phyloP scores from a whole-genome alignment of 2,329 filamentous ascomycete species.

The Ilyonectria mors-panacis region DNA sequence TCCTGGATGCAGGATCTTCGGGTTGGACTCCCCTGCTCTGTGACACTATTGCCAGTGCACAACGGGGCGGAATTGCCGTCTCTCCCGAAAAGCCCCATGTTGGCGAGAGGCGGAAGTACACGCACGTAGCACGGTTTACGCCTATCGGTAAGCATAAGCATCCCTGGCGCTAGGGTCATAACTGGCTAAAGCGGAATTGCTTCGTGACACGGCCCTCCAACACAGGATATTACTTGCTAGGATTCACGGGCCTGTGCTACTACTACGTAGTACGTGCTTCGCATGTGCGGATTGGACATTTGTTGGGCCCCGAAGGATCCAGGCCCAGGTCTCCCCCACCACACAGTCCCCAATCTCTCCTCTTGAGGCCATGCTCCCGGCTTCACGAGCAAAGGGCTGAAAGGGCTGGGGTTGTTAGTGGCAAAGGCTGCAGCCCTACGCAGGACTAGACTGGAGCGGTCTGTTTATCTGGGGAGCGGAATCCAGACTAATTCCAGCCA shows the following conservation, averaged over 20 bases:
- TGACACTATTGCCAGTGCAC: neutral
- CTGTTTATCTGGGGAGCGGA: neutral
- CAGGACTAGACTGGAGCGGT: neutral
- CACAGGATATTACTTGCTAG: neutral
- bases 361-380: neutral
- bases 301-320: neutral
- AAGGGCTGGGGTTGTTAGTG: neutral
- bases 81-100: neutral
- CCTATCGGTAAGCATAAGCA: constrained; percentile 16
- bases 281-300: neutral
- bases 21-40: too few relatives aligned
- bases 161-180: neutral
- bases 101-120: neutral
- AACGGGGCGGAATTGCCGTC: neutral
- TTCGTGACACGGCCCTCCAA: neutral
- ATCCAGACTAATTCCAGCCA: neutral
- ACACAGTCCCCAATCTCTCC: neutral
- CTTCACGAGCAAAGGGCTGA: neutral
- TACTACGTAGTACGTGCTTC: neutral
- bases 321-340: neutral
- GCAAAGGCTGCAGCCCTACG: neutral
- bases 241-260: neutral
- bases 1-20: too few relatives aligned
- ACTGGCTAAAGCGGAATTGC: neutral
- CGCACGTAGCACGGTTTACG: constrained; percentile 6